Evolutionary conservation across 2,329 filamentous ascomycete species (phyloP), one percentile per base, ranked within the genome.

Genomic region (Ascochyta koolunga): DNA sequence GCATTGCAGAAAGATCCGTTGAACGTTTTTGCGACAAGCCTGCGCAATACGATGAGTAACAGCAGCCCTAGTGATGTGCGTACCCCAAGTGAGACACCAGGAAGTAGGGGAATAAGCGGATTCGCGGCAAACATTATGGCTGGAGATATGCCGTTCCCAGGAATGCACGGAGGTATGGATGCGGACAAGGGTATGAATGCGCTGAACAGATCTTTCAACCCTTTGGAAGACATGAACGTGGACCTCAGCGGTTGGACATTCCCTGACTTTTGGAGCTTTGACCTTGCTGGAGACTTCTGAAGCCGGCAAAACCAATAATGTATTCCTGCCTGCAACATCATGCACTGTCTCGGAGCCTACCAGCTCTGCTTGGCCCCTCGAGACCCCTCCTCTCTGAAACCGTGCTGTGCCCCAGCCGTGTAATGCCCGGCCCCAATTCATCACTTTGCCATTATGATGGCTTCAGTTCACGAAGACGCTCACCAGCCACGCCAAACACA

Each of bases 231-330:
- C 35, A 66, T 70, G 64, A 65, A 68, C 19, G 53, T 67, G 15
- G 69, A 72, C 43, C 25, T 69, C 36, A 48, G 46, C 13, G 68
- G 64, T 4, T 74, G 71, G 71, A 65, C 57, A 2, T 72, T 70
- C 36, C 66, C 70, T 0, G 71, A 73, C 40, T 73, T 73, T 54
- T 73, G 70, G 71, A 61, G 59, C 2, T 74, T 72, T 46, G 70
- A 73, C 39, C 54, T 74, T 5, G 65, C 62, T 32, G 70, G 65
- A 5, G 67, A 69, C 10, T 68, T 69, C 32, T 73, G 25, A 37
- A 16, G 37, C 25, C 5, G 15, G 13, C 37, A 24, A 2, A n/a
- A n/a, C 22, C 2, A 24, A 5, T 16, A 2, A 8, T n/a, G 19
- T 37, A 19, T 7, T 13, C 4, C 4, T 21, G 4, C 4, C 5